Base-by-base conservation (phyloP, 768 basidiomycete genomes). In the Boletus patriciae region DNA sequence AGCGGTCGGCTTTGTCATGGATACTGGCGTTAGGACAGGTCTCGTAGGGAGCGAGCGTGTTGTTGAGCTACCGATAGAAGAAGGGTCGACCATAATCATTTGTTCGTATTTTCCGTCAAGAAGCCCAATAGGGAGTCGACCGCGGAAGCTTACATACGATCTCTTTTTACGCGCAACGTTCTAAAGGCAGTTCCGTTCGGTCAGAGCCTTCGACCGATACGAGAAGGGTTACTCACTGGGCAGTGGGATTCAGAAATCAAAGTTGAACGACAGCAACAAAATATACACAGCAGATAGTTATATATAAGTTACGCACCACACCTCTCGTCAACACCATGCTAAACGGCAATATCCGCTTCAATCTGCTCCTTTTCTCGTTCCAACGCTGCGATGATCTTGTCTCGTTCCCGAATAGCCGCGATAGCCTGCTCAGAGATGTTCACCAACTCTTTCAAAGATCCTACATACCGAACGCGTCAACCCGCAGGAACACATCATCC, bases 1-100 rank as follows among this genome's bases (percentile, higher is more conserved):
- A 84, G n/a, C 91, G 84, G 46, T 82, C 78, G 3, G 76, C 63
- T 65, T 85, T 92, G 23, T 67, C 55, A 3, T 50, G 60, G 25
- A 70, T 55, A 3, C 67, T 54, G 0, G 89, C 25, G 66, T 94
- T 94, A 6, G 82, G 79, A 65, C 93, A 90, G 76, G 90, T 92
- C 54, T 81, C 80, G 61, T 94, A 94, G 4, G 94, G 94, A 0
- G 92, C 81, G 6, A 97, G 82, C 1, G 94, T 94, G 68, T 90
- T 90, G 72, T 92, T 93, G 66, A 87, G 89, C 81, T 88, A 21
- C 6, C 41, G 2, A 6, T 12, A 27, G 19, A 11, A 8, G 16
- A 25, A 25, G 4, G 25, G 6, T 25, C n/a, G n/a, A n/a, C n/a
- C n/a, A n/a, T 29, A 29, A 29, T 29, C 1, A 29, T 1, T 29